These are phyloP conservation scores for Cenchrus fungigraminus DNA, from an alignment of 176 grass and related monocot species.

Conservation along the genomic window DNA sequence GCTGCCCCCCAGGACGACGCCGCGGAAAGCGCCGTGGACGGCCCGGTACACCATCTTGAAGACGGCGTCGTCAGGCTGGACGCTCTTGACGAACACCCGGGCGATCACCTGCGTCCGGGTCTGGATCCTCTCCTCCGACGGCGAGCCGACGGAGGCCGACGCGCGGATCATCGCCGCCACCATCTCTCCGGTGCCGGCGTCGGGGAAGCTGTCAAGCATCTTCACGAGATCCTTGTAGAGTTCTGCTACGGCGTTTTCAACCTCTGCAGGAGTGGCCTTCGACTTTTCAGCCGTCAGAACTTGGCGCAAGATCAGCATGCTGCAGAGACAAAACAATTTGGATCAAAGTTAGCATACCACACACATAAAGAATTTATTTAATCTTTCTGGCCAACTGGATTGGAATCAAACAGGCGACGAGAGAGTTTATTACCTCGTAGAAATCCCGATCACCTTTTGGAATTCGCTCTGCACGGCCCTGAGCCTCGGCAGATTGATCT, in stretches of 20 bases:
- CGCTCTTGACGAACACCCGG: constrained; percentile 75
- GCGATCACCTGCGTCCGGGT: constrained; percentile 64
- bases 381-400: not conserved
- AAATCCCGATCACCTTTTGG: constrained; percentile 77
- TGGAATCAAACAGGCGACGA: not conserved
- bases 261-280: constrained; percentile 23
- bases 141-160: constrained; percentile 23
- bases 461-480: constrained; percentile 75
- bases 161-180: constrained; percentile 57
- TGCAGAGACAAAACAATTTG: constrained; percentile 27
- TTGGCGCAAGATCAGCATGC: constrained; percentile 82
- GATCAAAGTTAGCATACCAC: not conserved
- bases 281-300: constrained; percentile 66
- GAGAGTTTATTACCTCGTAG: constrained; percentile 73
- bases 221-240: constrained; percentile 51
- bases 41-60: constrained; percentile 74
- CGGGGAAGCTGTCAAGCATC: constrained; percentile 50
- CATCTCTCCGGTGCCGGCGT: constrained; percentile 64
- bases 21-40: constrained; percentile 61
- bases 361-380: not conserved
- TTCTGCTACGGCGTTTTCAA: constrained; percentile 50
- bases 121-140: constrained; percentile 49
- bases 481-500: constrained; percentile 73
- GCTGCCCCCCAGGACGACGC: constrained; percentile 55
- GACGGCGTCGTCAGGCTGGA: constrained; percentile 59